Evolutionary conservation across 257 asterid genomes (phyloP).

Genomic region (Solanum corneliomulleri): DNA sequence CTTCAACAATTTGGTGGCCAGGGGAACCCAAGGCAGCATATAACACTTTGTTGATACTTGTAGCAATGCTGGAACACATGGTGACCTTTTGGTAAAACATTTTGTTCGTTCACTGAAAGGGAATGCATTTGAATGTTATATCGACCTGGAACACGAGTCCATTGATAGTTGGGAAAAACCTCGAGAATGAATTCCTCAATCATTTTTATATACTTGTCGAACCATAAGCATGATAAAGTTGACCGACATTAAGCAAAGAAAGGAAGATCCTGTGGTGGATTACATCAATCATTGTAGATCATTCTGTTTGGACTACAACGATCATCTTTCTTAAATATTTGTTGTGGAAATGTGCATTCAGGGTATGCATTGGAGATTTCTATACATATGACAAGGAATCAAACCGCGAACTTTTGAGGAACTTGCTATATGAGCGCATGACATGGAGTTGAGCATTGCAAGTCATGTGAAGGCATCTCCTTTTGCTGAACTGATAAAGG

Average conservation of each 20-base stretch:
- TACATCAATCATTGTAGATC: neutral
- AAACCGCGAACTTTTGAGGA: neutral
- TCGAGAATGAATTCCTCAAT: too few species aligned
- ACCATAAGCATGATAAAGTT: neutral
- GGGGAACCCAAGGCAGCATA: too few species aligned
- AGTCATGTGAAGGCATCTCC: neutral
- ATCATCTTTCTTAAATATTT: neutral
- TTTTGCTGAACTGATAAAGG: neutral
- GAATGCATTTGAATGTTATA: too few species aligned
- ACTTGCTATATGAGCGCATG: neutral
- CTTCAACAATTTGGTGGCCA: too few species aligned
- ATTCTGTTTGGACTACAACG: neutral
- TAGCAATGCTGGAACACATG: too few species aligned
- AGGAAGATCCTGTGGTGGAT: neutral
- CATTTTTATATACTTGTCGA: too few species aligned
- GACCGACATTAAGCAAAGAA: neutral
- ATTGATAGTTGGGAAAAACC: too few species aligned
- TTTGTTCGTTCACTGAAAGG: too few species aligned
- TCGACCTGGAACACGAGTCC: too few species aligned
- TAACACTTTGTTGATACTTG: too few species aligned
- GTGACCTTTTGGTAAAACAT: too few species aligned
- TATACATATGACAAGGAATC: neutral
- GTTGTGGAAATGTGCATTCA: neutral
- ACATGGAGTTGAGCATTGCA: neutral
- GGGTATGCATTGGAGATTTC: neutral